Evolutionary conservation across 345 rosid species (phyloP), one percentile per base, ranked within the genome.

Genomic region (Erodium maritimum): DNA sequence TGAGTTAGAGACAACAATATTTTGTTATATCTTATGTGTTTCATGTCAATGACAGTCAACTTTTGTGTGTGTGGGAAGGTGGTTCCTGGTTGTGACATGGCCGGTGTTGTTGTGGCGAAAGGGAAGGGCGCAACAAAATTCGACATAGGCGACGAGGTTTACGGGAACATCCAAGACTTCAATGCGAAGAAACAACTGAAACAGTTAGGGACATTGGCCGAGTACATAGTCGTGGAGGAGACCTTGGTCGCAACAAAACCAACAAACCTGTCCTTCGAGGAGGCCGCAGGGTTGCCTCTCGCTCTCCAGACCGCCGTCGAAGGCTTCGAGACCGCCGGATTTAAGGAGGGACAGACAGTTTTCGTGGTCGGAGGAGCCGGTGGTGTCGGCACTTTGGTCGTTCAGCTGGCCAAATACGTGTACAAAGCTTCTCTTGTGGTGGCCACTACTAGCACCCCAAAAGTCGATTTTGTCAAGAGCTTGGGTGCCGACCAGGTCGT

Each of bases 41-140:
- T 29, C 9, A 29, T 5, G 37, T 29, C 37, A 29, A 3, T 29
- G 37, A 29, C 37, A 29, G n/a, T 29, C 37, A 29, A 6, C 37
- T 29, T 29, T 29, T 29, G 5, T 29, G 7, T 29, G 1, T 29
- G 37, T 29, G 37, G 2, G 63, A 69, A 76, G 80, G 80, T 69
- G 21, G 77, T 73, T 21, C 79, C 80, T n/a, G 78, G 80, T 25
- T 79, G 75, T 51, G 80, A 79, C 77, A 71, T 76, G 78, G 78
- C 80, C 14, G 80, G 83, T 10, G 55, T 71, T 4, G 80, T 79
- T 55, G 73, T 69, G 18, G 74, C 57, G 23, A 73, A 57, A 61
- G 83, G 78, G 23, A 61, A 12, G 13, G 52, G 56, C 21, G 74
- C 58, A 2, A 69, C 59, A 29, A 69, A 79, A 59, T 76, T 73